Conservation (phyloP, 768 basidiomycete genomes). For the Flagelloscypha sp. region DNA sequence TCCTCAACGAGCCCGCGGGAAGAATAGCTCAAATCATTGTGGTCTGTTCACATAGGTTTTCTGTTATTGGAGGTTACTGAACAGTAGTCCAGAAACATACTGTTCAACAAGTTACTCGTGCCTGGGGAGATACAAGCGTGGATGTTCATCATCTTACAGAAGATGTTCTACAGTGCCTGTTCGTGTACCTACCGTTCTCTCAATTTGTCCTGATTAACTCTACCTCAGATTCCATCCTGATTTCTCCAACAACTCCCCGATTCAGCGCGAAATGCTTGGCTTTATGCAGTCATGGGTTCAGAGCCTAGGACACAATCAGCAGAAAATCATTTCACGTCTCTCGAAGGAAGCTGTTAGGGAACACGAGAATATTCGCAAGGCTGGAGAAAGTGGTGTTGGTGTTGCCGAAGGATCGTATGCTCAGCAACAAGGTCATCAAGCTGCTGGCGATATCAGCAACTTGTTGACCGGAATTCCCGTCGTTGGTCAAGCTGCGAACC, state of each 20-base stretch:
- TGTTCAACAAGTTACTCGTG: slow-evolving; percentile 61
- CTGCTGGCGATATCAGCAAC: slow-evolving; percentile 40
- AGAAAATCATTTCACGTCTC: slow-evolving; percentile 47
- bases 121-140: slow-evolving; percentile 68
- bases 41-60: slow-evolving; percentile 27
- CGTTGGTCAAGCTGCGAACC: slow-evolving; percentile 26
- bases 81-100: slow-evolving; percentile 41
- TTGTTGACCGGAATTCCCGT: slow-evolving; percentile 41
- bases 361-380: slow-evolving; percentile 60
- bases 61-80: neutral
- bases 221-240: slow-evolving; percentile 70
- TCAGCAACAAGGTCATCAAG: slow-evolving; percentile 35
- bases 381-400: slow-evolving; percentile 42
- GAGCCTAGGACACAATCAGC: slow-evolving; percentile 37
- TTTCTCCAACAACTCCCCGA: slow-evolving; percentile 59
- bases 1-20: slow-evolving; percentile 79
- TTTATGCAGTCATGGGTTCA: slow-evolving; percentile 57
- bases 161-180: slow-evolving; percentile 63
- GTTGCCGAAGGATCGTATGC: slow-evolving; percentile 42
- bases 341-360: slow-evolving; percentile 58
- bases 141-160: slow-evolving; percentile 52
- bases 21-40: slow-evolving; percentile 62
- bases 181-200: slow-evolving; percentile 16
- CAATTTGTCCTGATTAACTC: neutral
- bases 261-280: slow-evolving; percentile 73